These are phyloP conservation scores for Coniosporium apollinis DNA, from an alignment of 495 filamentous ascomycete species.

Conservation along the genomic window DNA sequence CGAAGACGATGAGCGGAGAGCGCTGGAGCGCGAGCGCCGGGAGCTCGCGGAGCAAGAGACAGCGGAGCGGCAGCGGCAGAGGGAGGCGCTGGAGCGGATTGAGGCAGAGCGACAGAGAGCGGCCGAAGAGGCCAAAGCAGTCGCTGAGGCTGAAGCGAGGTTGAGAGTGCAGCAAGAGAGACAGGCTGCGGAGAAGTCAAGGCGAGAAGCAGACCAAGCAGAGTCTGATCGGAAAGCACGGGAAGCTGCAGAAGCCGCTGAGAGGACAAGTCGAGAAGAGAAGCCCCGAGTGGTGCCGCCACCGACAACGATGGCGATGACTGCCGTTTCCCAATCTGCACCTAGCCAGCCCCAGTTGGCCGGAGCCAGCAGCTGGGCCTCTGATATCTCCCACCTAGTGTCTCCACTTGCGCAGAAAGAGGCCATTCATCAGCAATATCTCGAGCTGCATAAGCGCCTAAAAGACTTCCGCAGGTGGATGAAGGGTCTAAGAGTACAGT, in stretches of 20 bases:
- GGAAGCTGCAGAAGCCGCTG: conserved; percentile 12
- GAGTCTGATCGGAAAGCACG: conserved; percentile 11
- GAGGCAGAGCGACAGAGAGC: conserved; percentile 4
- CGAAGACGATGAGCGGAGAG: conserved; percentile 13
- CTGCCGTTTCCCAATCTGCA: neutral
- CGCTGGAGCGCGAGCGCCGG: conserved; percentile 7
- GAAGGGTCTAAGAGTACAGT: conserved; percentile 32
- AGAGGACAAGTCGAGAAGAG: conserved; percentile 10
- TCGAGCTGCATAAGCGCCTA: conserved; percentile 51
- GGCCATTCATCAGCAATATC: conserved; percentile 39
- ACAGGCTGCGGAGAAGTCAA: conserved; percentile 1
- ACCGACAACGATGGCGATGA: neutral
- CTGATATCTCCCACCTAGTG: neutral
- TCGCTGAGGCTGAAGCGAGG: conserved; percentile 6
- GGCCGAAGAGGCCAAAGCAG: conserved; percentile 2
- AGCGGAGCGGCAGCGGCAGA: conserved; percentile 1
- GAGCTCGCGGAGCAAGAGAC: conserved; percentile 7
- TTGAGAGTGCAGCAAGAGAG: conserved; percentile 9
- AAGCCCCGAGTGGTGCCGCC: conserved; percentile 2
- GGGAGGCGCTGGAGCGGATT: conserved; percentile 4
- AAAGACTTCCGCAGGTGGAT: conserved; percentile 48
- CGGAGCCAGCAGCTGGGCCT: conserved; percentile 1
- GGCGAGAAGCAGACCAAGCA: conserved; percentile 7
- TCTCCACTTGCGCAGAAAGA: conserved; percentile 22
- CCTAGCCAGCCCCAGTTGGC: conserved; percentile 1